Evolutionary conservation across 352 stramenopile species (phyloP).

Genomic region (Sclerospora graminicola): DNA sequence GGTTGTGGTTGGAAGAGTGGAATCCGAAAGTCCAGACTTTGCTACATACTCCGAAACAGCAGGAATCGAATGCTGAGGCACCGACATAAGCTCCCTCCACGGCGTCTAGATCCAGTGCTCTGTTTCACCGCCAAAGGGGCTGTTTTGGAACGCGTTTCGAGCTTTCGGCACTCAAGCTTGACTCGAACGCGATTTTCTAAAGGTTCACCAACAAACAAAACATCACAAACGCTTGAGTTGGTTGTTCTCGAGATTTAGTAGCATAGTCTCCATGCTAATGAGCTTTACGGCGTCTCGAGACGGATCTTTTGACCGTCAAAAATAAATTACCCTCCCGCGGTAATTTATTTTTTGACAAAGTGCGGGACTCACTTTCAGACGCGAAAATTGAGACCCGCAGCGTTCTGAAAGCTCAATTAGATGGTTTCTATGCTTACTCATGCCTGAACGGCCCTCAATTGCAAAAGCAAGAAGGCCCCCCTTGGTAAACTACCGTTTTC

Average conservation of each 20-base stretch:
- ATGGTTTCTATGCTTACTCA: not conserved
- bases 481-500: conserved; percentile 27
- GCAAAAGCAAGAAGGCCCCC: conserved; percentile 1
- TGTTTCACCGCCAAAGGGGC: no score
- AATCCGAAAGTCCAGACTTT: conserved; percentile 27
- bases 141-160: conserved; percentile 1
- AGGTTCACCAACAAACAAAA: no score
- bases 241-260: not conserved
- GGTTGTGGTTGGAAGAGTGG: conserved; percentile 17
- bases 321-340: conserved; percentile 19
- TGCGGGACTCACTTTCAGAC: conserved; percentile 1
- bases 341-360: conserved; percentile 20
- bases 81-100: conserved; percentile 37
- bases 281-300: not conserved
- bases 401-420: not conserved
- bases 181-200: no score
- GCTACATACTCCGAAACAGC: conserved; percentile 63
- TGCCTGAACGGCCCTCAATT: not conserved
- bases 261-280: conserved; percentile 7
- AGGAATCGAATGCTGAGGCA: conserved; percentile 60
- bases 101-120: not conserved
- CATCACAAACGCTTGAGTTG: conserved; percentile 1
- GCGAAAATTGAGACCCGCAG: not conserved
- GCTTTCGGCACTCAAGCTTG: not conserved
- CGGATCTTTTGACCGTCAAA: not conserved